Base-by-base conservation (phyloP, 495 filamentous ascomycete species). In the Penicillium arizonense region DNA sequence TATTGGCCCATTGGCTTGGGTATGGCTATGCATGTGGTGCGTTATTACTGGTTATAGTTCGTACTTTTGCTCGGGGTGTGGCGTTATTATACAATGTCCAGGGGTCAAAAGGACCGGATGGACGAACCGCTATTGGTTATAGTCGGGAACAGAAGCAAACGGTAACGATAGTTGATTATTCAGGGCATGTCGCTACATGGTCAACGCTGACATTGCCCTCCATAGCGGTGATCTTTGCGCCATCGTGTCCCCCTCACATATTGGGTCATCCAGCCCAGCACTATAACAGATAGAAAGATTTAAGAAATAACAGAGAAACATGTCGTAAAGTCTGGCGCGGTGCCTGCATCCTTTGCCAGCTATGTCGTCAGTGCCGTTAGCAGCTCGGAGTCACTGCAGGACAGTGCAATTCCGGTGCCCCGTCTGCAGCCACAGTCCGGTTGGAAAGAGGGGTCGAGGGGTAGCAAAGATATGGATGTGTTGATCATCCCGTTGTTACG, bases 281-380 rank as follows among this genome's bases (percentile, higher is more conserved):
- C 41, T 32, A n/a, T 18, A 52, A 35, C 23, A 44, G 14, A 20
- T 36, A 39, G 13, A 43, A 20, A 44, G 47, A 42, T 21, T 36
- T 10, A 26, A 33, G 20, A 55, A 36, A 21, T 23, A 14, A 41
- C 2, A 56, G 4, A 18, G 33, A 44, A n/a, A 48, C 21, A 30
- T 2, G 36, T 51, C 37, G 20, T 47, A 36, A 50, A 18, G 32
- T 10, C 48, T 43, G 30, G 46, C 42, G 44, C 26, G 50, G 53
- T 60, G 57, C 57, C 58, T 58, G 61, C 54, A 50, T 53, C 50
- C 47, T 56, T 61, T 52, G 45, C 52, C 52, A 61, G 51, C 49
- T 35, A 55, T 45, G 48, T 64, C 44, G 39, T 56, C 51, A 61
- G 38, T 30, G 38, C 20, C 28, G 46, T 37, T 51, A 52, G 49